Conservation (phyloP, 352 stramenopile genomes). For the Globisporangium paroecandrum region DNA sequence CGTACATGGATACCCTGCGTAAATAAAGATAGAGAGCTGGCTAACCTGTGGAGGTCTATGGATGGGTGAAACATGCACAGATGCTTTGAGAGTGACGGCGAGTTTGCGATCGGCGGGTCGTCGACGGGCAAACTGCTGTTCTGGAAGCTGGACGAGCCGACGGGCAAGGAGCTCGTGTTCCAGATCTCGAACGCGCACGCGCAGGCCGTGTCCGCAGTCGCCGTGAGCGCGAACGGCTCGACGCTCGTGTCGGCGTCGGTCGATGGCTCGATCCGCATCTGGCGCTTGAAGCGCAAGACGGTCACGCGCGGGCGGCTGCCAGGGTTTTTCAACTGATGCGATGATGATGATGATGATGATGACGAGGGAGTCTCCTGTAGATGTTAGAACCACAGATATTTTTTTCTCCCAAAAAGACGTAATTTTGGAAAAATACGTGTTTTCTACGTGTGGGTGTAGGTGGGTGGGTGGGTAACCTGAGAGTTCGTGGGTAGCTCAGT, state of each 20-base stretch:
- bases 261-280: constrained; percentile 74
- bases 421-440: no score
- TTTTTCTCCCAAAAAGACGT: no score
- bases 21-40: not conserved
- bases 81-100: constrained; percentile 76
- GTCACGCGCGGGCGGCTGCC: constrained; percentile 42
- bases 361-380: not conserved
- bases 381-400: not conserved
- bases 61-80: constrained; percentile 19
- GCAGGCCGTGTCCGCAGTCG: constrained; percentile 58
- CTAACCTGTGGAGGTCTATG: not conserved
- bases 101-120: constrained; percentile 72
- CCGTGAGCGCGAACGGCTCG: constrained; percentile 55
- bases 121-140: constrained; percentile 74
- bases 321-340: constrained; percentile 45
- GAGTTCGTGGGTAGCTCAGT: constrained; percentile 28
- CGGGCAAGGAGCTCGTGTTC: constrained; percentile 57
- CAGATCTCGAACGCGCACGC: constrained; percentile 71
- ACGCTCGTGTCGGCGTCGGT: constrained; percentile 53
- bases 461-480: not conserved
- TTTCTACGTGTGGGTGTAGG: not conserved
- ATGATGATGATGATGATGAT: constrained; percentile 18
- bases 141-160: constrained; percentile 80
- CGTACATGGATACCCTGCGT: not conserved
- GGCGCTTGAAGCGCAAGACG: constrained; percentile 67